Evolutionary conservation across 2,329 filamentous ascomycete species (phyloP), one percentile per base, ranked within the genome.

Genomic region (Claviceps purpurea): DNA sequence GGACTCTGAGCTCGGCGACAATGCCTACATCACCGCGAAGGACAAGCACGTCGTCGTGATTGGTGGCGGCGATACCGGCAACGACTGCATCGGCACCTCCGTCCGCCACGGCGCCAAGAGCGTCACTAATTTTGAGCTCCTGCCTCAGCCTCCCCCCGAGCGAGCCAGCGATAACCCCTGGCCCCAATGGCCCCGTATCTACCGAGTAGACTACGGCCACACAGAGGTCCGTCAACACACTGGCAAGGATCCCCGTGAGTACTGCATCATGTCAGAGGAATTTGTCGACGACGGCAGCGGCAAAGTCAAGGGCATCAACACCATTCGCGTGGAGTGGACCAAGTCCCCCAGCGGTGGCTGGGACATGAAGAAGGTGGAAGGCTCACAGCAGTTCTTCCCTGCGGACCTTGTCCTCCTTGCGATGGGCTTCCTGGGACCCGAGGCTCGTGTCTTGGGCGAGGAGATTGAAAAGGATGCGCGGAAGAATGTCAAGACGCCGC

Each of bases 281-380:
- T 97, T 97, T 60, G 88, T 94, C 55, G 88, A 90, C 58, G 89
- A 95, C 61, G 90, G 89, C 56, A 80, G 71, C 49, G 90, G 90
- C 65, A 84, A 85, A 58, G 89, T 97, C 64, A 94, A 89, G 76
- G 91, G 91, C 57, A 95, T 97, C 77, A 95, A 93, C 72, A 95
- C 89, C 44, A 81, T 93, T 54, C 89, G 91, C 51, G 90, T 97
- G 44, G 90, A 96, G 68, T 97, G 91, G 91, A 93, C 89, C 61
- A 93, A 90, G 76, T 88, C 83, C 51, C 78, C 87, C 30, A 84
- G 81, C 56, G 90, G 90, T 58, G 90, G 90, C 45, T 97, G 91
- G 91, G 91, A 96, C 70, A 96, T 97, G 89, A 95, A 95, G 79
- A 91, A 95, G 69, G 77, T 95, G 37, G 90, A 95, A 59, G 89